phyloP scores from a whole-genome alignment of 2,329 filamentous ascomycete species.

The Dactylellina parvicollis region DNA sequence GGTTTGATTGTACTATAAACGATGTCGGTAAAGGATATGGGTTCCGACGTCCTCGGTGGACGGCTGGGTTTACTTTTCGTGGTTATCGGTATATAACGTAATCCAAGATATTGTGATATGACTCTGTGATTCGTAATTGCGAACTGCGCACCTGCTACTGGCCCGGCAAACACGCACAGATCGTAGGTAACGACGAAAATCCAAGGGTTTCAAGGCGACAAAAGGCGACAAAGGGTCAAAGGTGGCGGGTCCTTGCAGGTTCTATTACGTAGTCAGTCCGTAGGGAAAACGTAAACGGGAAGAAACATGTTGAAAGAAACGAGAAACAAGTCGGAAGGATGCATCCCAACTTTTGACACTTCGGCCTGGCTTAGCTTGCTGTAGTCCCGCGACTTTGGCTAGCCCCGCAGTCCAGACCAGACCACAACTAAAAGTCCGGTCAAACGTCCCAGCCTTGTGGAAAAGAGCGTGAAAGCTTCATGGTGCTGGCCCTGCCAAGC shows the following conservation, averaged over 20 bases:
- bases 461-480: neutral
- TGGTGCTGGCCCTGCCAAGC: slow-evolving; percentile 34
- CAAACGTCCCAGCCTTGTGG: slow-evolving; percentile 27
- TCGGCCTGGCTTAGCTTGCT: slow-evolving; percentile 10
- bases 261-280: slow-evolving; percentile 31
- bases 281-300: neutral
- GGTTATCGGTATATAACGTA: neutral
- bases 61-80: neutral
- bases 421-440: neutral
- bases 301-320: slow-evolving; percentile 30
- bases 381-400: slow-evolving; percentile 19
- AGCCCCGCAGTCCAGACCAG: slow-evolving; percentile 27
- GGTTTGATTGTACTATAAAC: neutral
- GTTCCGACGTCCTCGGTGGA: neutral
- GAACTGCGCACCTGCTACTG: too few species aligned
- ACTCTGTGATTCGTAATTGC: neutral
- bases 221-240: neutral
- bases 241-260: slow-evolving; percentile 35
- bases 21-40: neutral
- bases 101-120: neutral
- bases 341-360: slow-evolving; percentile 40
- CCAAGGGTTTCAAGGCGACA: too few species aligned
- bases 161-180: neutral
- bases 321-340: slow-evolving; percentile 36
- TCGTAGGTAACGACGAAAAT: slow-evolving; percentile 8